Base-by-base conservation (phyloP, 148 eudicot genomes). In the Chenopodium berlandieri region DNA sequence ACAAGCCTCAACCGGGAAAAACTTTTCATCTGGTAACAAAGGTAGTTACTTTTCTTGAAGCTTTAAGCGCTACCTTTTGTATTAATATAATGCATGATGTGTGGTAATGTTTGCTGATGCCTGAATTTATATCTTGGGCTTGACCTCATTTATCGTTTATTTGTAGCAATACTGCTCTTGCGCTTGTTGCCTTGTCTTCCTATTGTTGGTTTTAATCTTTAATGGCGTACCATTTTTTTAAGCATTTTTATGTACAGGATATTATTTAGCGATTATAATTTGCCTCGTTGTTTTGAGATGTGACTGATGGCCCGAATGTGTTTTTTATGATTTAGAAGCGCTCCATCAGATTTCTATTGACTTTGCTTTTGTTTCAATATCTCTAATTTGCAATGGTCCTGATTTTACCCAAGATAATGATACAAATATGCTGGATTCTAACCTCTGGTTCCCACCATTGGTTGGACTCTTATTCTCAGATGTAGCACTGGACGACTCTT, bases 11-110 rank as follows among this genome's bases (percentile, higher is more conserved):
- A 71, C 68, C 30, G 65, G 52, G 76, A 80, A 75, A 9, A 84
- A 75, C 2, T 79, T 76, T 52, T 81, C 81, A 23, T 78, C 81
- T 52, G 64, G 77, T 74, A 83, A 78, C 4, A 83, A 78, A 83
- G 92, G 92, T 90, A 86, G 52, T 40, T 56, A 66, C 27, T 64
- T 22, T 40, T 34, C 20, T 20, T 48, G 46, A 7, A 60, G 31
- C 31, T 4, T 44, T 63, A 54, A 9, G 37, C 8, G 34, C 31
- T 75, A 31, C 32, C 76, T 58, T 40, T 27, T 73, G 52, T 50
- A 16, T 31, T 31, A 65, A 32, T 40, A 16, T 31, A 65, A 32
- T 40, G 3, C 48, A 52, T 54, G 17, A 73, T 67, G 65, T 54
- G 9, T 63, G 31, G 58, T 16, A 32, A 40, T 44, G 68, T 22